Evolutionary conservation across 164 flowering plant species (phyloP).

Genomic region (Cinnamomum micranthum): DNA sequence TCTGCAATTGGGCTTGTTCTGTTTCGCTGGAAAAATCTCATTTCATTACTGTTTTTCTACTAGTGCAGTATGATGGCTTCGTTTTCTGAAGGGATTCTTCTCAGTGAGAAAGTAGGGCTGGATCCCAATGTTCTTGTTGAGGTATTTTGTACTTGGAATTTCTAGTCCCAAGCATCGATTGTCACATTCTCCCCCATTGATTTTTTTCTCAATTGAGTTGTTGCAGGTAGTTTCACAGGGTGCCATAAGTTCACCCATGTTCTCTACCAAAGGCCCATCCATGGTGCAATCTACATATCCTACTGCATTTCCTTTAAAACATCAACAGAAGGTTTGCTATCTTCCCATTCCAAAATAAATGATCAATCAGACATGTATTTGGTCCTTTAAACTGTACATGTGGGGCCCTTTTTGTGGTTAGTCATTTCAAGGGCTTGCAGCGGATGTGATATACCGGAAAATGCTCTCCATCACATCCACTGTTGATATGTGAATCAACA

Average conservation of each 20-base stretch:
- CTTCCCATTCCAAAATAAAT: not conserved
- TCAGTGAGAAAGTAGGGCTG: constrained; percentile 80
- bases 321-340: constrained; percentile 84
- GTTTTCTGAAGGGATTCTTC: constrained; percentile 89
- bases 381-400: not conserved
- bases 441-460: not conserved
- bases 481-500: not conserved
- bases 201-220: not conserved
- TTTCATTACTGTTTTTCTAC: not conserved
- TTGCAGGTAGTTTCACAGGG: constrained; percentile 85
- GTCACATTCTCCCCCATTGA: too few species aligned
- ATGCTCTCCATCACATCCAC: not conserved
- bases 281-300: constrained; percentile 81
- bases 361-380: too few species aligned
- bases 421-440: not conserved
- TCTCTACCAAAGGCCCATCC: constrained; percentile 78
- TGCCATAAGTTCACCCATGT: constrained; percentile 95
- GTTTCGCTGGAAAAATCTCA: not conserved
- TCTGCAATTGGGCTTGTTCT: not conserved
- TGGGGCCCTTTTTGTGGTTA: not conserved
- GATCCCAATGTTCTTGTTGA: constrained; percentile 75
- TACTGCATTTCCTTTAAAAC: constrained; percentile 89
- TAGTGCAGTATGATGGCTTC: constrained; percentile 92
- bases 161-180: not conserved
- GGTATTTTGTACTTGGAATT: constrained; percentile 30